A percentile compares a stretch with the other conserved stretches of the same genome.
Conservation (phyloP, 495 filamentous ascomycete genomes). For the Usnea hakonensis region DNA sequence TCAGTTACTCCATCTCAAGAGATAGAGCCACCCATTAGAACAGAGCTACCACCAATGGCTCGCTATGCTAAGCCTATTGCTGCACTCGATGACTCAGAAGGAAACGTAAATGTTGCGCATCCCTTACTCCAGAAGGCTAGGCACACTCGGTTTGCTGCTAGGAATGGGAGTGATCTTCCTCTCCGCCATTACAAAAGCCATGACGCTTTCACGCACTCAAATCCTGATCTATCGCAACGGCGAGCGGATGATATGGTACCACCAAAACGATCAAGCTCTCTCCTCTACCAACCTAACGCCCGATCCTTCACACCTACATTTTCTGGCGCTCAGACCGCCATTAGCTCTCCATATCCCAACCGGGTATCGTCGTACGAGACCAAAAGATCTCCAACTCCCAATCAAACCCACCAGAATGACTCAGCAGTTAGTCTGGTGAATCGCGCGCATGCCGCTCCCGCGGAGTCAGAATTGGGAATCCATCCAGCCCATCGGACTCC, state of each 20-base stretch:
- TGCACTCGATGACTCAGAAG: slow-evolving; percentile 17
- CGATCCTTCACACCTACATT: slow-evolving; percentile 10
- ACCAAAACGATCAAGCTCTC: slow-evolving; percentile 25
- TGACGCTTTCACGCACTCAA: slow-evolving; percentile 20
- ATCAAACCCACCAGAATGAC: slow-evolving; percentile 15
- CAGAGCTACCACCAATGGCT: slow-evolving; percentile 8
- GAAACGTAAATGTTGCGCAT: slow-evolving; percentile 19
- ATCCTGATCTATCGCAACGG: slow-evolving; percentile 13
- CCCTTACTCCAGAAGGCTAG: slow-evolving; percentile 23
- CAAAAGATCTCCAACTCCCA: slow-evolving; percentile 17
- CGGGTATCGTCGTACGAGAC: slow-evolving; percentile 5
- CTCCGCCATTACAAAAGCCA: slow-evolving; percentile 24
- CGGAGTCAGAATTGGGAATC: slow-evolving; percentile 17
- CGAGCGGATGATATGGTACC: slow-evolving; percentile 2
- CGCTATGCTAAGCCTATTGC: slow-evolving; percentile 8
- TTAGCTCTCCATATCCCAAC: background rate
- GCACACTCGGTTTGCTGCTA: slow-evolving; percentile 22
- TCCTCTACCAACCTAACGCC: slow-evolving; percentile 16
- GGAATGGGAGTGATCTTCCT: slow-evolving; percentile 17
- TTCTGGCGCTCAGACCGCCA: background rate
- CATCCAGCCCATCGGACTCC: slow-evolving; percentile 20
- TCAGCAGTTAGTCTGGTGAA: slow-evolving; percentile 14
- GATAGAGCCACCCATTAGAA: background rate
- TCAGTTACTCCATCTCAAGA: background rate
- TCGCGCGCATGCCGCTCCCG: slow-evolving; percentile 5